Conservation (phyloP, 1,284 basidiomycete species). For the Ceratobasidium sp. region DNA sequence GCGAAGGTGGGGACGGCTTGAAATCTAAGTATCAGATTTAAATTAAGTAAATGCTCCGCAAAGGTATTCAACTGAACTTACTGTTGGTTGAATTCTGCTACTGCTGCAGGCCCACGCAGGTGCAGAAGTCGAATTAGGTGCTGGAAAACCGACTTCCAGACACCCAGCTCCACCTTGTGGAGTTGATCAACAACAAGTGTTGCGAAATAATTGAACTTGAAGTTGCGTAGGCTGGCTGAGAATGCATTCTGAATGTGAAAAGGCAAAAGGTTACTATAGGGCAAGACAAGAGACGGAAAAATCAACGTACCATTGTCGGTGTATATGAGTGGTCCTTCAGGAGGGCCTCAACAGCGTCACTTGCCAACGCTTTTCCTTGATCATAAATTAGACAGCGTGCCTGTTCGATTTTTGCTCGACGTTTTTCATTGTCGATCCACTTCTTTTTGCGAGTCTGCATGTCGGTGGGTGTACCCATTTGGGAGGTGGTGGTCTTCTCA, state of each 20-base stretch:
- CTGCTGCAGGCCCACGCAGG: conserved; percentile 27
- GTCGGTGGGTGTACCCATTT: conserved; percentile 50
- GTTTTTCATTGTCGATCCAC: not conserved
- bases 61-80: not conserved
- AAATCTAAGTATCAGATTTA: not conserved
- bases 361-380: conserved; percentile 25
- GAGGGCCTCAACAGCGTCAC: conserved; percentile 39
- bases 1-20: conserved; percentile 1
- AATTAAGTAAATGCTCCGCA: not conserved
- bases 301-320: conserved; percentile 46
- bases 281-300: conserved; percentile 53
- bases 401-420: not conserved
- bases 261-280: not conserved
- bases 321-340: conserved; percentile 41
- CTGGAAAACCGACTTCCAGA: conserved; percentile 54
- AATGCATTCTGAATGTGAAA: conserved; percentile 49
- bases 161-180: conserved; percentile 49
- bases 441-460: conserved; percentile 14
- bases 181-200: conserved; percentile 49
- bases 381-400: conserved; percentile 23
- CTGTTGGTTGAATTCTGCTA: conserved; percentile 45
- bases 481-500: conserved; percentile 10
- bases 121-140: conserved; percentile 54
- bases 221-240: conserved; percentile 26
- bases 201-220: conserved; percentile 48